Evolutionary conservation across 2,329 filamentous ascomycete species (phyloP), one percentile per base, ranked within the genome.

Genomic region (Paracorniculantispora psalliotae): DNA sequence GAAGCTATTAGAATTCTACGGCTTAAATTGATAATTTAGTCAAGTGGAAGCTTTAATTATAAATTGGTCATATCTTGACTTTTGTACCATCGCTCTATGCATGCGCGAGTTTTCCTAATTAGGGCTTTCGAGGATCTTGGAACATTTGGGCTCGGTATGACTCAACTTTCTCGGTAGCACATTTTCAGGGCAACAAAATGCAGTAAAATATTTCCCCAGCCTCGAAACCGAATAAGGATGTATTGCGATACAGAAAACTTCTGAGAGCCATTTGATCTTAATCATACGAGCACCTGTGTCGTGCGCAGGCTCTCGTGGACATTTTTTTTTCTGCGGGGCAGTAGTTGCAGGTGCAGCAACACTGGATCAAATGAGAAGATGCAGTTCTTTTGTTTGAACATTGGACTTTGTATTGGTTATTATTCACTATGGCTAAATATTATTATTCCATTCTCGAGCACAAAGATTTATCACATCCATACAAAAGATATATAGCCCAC

Each of bases 91-190:
- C 5, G 2, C 28, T 23, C 17, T 21, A n/a, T 19, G 15, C 37
- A 47, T 56, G 55, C 25, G 46, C 55, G 26, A 25, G 46, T 50
- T 57, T 57, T 48, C 37, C 37, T 43, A 4, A 57, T 57, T 50
- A 57, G 46, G 57, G 48, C 48, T 59, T 47, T 48, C 9, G 30
- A 46, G 25, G 17, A 28, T 49, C 9, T 25, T 25, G 35, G 19
- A 26, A 26, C 2, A 33, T 21, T 44, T 35, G 47, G 47, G 46
- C 26, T 25, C 37, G 55, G 55, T 51, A 43, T 44, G 46, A 57
- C 55, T 57, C 46, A 50, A 51, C 19, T 33, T 30, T 26, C n/a
- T 33, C 13, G 21, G 23, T 13, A 30, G 28, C 30, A 28, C 23
- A 21, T n/a, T 21, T n/a, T 8, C 10, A 28, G 8, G 4, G 13